These are phyloP conservation scores for Colletotrichum costaricense DNA, from an alignment of 2,329 filamentous ascomycete genomes.

Conservation along the genomic window DNA sequence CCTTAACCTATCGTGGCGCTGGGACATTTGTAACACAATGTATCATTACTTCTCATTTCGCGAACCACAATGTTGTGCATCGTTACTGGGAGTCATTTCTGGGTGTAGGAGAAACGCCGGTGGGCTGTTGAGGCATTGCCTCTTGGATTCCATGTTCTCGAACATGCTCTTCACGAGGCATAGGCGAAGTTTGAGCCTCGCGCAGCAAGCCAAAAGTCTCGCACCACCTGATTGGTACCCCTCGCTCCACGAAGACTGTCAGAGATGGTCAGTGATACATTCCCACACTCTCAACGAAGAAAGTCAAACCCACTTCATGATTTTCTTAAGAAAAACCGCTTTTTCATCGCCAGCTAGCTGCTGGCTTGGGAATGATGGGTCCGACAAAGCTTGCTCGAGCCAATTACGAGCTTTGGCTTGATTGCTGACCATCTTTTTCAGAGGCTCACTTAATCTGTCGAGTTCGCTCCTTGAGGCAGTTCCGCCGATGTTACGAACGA, in stretches of 20 bases:
- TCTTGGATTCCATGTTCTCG: neutral
- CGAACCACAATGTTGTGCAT: neutral
- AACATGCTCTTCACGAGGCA: conserved; percentile 56
- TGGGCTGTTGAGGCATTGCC: neutral
- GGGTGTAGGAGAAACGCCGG: neutral
- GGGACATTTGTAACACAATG: neutral
- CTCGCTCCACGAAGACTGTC: conserved; percentile 71
- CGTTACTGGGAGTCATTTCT: neutral
- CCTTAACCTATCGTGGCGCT: neutral
- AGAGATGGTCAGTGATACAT: neutral
- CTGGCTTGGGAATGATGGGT: conserved; percentile 67
- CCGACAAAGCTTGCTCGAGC: conserved; percentile 70
- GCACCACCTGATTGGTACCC: conserved; percentile 74
- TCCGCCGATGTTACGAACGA: conserved; percentile 76
- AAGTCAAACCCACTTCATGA: conserved; percentile 65
- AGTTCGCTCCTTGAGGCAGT: conserved; percentile 78
- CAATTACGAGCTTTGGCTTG: conserved; percentile 68
- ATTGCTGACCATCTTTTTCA: conserved; percentile 74
- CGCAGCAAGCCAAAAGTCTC: conserved; percentile 79
- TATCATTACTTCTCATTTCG: neutral
- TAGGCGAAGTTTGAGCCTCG: conserved; percentile 72
- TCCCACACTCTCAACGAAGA: neutral
- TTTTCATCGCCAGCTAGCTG: conserved; percentile 71
- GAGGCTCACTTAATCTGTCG: conserved; percentile 75
- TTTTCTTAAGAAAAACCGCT: conserved; percentile 71